Conservation (phyloP, 2,329 filamentous ascomycete species). For the Pseudogymnoascus sp. region DNA sequence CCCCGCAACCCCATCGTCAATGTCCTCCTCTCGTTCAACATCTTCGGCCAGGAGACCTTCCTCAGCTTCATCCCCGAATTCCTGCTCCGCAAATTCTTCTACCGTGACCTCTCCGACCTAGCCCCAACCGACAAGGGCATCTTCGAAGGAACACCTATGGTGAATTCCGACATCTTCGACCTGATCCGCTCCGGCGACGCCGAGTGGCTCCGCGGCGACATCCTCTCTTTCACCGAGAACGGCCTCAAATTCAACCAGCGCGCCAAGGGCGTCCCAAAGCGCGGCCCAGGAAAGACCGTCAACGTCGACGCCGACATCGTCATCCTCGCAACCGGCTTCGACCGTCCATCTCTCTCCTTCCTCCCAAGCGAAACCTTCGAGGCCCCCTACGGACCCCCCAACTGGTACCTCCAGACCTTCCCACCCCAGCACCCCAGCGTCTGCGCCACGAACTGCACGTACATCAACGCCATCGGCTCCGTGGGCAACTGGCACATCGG, state of each 20-base stretch:
- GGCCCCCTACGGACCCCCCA: slow-evolving; percentile 68
- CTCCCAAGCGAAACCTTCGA: slow-evolving; percentile 66
- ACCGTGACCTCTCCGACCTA: slow-evolving; percentile 69
- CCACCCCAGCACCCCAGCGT: slow-evolving; percentile 66
- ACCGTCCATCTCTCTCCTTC: slow-evolving; percentile 66
- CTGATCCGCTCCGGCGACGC: slow-evolving; percentile 65
- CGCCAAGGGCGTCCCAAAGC: slow-evolving; percentile 63
- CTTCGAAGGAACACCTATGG: slow-evolving; percentile 83
- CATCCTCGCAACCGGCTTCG: slow-evolving; percentile 77
- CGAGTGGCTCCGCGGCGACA: slow-evolving; percentile 76
- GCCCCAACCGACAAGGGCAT: slow-evolving; percentile 63
- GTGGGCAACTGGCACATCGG: slow-evolving; percentile 87
- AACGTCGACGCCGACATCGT: slow-evolving; percentile 66
- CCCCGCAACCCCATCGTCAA: slow-evolving; percentile 72
- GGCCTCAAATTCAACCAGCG: slow-evolving; percentile 68
- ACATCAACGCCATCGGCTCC: slow-evolving; percentile 70
- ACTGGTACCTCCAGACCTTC: slow-evolving; percentile 86
- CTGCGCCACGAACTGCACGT: slow-evolving; percentile 78
- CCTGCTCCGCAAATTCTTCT: slow-evolving; percentile 71
- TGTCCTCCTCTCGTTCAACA: slow-evolving; percentile 65
- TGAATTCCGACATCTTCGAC: slow-evolving; percentile 73
- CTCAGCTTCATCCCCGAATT: slow-evolving; percentile 73
- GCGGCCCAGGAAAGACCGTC: slow-evolving; percentile 63
- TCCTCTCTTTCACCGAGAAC: slow-evolving; percentile 54
- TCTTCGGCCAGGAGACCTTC: slow-evolving; percentile 69